Evolutionary conservation across 2,329 filamentous ascomycete genomes (phyloP).

Genomic region (Ophiostoma novo-ulmi): DNA sequence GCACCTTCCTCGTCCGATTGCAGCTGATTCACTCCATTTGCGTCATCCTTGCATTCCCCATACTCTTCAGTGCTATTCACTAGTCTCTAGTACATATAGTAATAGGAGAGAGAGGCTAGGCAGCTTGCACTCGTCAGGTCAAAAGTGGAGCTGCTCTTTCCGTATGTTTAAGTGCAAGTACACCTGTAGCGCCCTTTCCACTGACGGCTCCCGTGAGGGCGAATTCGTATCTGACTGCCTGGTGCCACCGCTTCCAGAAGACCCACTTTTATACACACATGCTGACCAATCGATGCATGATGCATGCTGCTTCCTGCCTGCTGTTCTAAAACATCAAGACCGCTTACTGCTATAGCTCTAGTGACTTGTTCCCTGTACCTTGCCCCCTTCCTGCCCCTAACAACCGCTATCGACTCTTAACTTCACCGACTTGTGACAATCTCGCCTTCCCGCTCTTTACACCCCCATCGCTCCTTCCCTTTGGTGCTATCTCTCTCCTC

Average conservation of each 20-base stretch:
- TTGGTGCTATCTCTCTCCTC: neutral
- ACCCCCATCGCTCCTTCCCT: neutral
- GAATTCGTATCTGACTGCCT: conserved; percentile 8
- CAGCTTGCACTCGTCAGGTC: neutral
- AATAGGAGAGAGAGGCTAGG: neutral
- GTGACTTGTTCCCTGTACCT: conserved; percentile 6
- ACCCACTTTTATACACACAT: neutral
- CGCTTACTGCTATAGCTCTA: neutral
- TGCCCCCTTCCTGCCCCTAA: neutral
- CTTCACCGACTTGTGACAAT: conserved; percentile 5
- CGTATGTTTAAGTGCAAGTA: too few relatives aligned
- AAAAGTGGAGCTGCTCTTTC: neutral
- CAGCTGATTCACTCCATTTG: conserved; percentile 7
- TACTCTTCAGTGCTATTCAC: neutral
- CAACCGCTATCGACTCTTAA: neutral
- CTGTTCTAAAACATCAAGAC: neutral
- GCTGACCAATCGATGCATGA: neutral
- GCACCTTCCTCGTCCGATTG: neutral
- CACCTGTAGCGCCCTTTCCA: neutral
- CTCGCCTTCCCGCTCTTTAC: neutral
- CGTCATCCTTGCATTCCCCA: neutral
- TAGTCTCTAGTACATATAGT: too few relatives aligned
- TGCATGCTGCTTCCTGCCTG: neutral
- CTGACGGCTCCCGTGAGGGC: neutral
- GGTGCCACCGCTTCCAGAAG: neutral